Evolutionary conservation across 2,329 filamentous ascomycete genomes (phyloP).

Genomic region (Monosporascus sp.): DNA sequence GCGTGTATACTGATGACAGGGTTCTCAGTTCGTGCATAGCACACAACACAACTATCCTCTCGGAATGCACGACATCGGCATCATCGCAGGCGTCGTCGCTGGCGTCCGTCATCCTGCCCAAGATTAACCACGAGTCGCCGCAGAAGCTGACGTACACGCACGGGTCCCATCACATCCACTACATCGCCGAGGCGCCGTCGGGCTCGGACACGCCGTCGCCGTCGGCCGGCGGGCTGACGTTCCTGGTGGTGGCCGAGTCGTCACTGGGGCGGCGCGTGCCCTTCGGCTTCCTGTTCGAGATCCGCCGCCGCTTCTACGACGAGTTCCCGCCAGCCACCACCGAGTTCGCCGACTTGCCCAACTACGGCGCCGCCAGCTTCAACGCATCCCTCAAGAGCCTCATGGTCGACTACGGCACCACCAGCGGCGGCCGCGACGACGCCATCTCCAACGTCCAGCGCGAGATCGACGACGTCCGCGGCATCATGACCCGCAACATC

Average conservation of each 20-base stretch:
- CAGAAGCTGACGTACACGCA: constrained; percentile 95
- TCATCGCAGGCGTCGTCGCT: constrained; percentile 79
- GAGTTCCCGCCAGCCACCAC: constrained; percentile 61
- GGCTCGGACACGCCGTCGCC: constrained; percentile 71
- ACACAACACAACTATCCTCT: constrained; percentile 85
- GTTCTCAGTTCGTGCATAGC: constrained; percentile 78
- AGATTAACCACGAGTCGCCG: constrained; percentile 74
- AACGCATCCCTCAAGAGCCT: constrained; percentile 71
- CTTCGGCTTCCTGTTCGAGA: constrained; percentile 87
- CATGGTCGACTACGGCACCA: constrained; percentile 81
- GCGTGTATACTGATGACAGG: too few relatives aligned
- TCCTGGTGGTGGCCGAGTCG: constrained; percentile 80
- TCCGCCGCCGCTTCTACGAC: constrained; percentile 79
- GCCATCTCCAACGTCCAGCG: constrained; percentile 76
- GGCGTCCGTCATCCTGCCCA: constrained; percentile 89
- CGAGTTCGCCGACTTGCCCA: constrained; percentile 72
- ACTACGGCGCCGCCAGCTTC: constrained; percentile 87
- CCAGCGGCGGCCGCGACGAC: constrained; percentile 69
- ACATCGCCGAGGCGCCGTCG: constrained; percentile 78
- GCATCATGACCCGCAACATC: constrained; percentile 95
- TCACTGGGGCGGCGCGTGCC: constrained; percentile 81
- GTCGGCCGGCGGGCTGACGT: constrained; percentile 78
- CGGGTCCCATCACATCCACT: constrained; percentile 89
- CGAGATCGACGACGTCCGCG: constrained; percentile 87
- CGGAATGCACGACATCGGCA: constrained; percentile 85